Evolutionary conservation across 257 asterid genomes (phyloP).

Genomic region (Gentiana dahurica): DNA sequence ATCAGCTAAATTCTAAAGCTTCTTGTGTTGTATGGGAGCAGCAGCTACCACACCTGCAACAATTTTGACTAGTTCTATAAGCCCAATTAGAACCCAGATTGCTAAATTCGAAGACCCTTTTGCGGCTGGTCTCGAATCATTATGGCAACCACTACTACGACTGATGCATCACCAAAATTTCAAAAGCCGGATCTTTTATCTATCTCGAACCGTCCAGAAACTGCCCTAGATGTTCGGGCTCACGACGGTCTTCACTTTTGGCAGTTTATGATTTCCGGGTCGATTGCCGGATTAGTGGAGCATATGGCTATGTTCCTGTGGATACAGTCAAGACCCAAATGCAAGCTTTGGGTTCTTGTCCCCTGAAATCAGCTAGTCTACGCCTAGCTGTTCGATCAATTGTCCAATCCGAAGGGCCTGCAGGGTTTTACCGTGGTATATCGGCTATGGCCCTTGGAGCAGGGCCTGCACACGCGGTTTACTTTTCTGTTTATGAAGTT

Average conservation of each 20-base stretch:
- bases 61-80: not conserved
- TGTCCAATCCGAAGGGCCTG: constrained; percentile 52
- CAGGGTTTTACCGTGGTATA: constrained; percentile 82
- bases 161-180: constrained; percentile 56
- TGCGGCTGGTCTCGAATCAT: not conserved
- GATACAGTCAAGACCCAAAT: constrained; percentile 88
- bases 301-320: constrained; percentile 97
- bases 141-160: constrained; percentile 39
- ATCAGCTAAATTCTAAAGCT: not conserved
- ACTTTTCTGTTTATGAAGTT: constrained; percentile 75
- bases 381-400: constrained; percentile 56
- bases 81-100: constrained; percentile 2
- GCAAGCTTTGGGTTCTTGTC: constrained; percentile 92
- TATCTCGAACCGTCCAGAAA: constrained; percentile 30
- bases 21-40: constrained; percentile 3
- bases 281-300: constrained; percentile 83
- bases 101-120: not conserved
- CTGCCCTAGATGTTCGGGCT: constrained; percentile 24
- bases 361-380: constrained; percentile 53
- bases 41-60: not conserved
- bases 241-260: constrained; percentile 86
- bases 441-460: constrained; percentile 98
- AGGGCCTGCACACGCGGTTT: constrained; percentile 95
- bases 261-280: constrained; percentile 95
- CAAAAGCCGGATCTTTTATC: constrained; percentile 55